Base-by-base conservation (phyloP, 1,284 basidiomycete species). In the Leccinum fallax region DNA sequence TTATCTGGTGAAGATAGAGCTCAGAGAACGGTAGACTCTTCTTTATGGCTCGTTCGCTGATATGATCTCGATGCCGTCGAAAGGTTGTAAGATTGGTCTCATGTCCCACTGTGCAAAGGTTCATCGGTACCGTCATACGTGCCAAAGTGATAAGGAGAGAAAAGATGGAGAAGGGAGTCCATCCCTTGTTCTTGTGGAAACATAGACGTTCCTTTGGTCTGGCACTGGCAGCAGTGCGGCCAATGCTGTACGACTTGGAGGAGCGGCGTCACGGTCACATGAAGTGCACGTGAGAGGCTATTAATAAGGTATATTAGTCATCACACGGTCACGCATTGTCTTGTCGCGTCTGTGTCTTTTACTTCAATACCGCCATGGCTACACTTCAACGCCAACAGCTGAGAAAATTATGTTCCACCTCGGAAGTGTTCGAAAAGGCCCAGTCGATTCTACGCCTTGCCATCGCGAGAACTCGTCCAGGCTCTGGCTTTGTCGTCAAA, bases 401-500 rank as follows among this genome's bases (percentile, higher is more conserved):
- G 36, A 16, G 7, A 16, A 38, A 7, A 16, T 38, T 16, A 38
- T 38, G 36, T 38, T 16, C 15, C 15, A 40, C 38, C 16, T n/a
- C 38, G 16, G 38, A 40, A 40, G 38, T 40, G 38, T 40, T 40
- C 0, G 38, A 40, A 40, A 40, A 40, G 16, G 38, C 38, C 38
- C 38, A 40, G 8, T 40, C 16, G 3, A n/a, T 74, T n/a, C 28
- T 75, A 1, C 53, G 58, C 8, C 63, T 76, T 8, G 71, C 64
- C 2, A 61, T 46, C 15, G 61, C 68, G 54, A 73, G 59, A 19
- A 76, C 69, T 11, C 65, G 69, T 51, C 67, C 55, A 16, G 74
- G 72, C 10, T 65, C 72, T 16, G 75, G 74, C 0, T 74, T 71
- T 48, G 61, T 63, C 21, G 61, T 69, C 49, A 72, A 69, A 58